phyloP scores from a whole-genome alignment of 495 filamentous ascomycete species.

The Aspergillus indologenus region DNA sequence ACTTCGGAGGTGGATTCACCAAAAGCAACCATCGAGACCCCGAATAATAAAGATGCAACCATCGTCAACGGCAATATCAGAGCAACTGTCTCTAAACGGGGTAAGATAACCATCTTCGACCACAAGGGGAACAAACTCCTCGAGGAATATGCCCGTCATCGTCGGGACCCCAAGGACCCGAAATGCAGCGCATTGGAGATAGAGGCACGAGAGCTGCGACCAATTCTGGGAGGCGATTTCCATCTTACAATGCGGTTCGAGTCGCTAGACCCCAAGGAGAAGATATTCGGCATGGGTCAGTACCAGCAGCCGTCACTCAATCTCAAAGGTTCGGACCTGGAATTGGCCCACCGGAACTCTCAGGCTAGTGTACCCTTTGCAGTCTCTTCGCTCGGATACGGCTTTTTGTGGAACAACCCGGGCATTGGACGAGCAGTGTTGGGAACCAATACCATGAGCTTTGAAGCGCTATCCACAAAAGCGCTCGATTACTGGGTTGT shows the following conservation, averaged over 20 bases:
- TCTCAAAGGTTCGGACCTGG: slow-evolving; percentile 54
- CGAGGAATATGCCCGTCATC: slow-evolving; percentile 56
- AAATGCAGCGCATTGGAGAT: slow-evolving; percentile 54
- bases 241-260: slow-evolving; percentile 54
- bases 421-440: slow-evolving; percentile 53
- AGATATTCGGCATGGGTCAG: slow-evolving; percentile 61
- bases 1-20: slow-evolving; percentile 20
- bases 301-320: slow-evolving; percentile 57
- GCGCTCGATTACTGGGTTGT: slow-evolving; percentile 59
- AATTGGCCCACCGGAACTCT: slow-evolving; percentile 59
- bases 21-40: slow-evolving; percentile 23
- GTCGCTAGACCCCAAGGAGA: slow-evolving; percentile 47
- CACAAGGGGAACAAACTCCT: slow-evolving; percentile 41
- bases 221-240: slow-evolving; percentile 49
- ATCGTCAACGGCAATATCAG: slow-evolving; percentile 52
- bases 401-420: slow-evolving; percentile 59
- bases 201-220: slow-evolving; percentile 54
- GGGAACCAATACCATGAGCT: slow-evolving; percentile 56
- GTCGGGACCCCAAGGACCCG: slow-evolving; percentile 48
- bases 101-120: slow-evolving; percentile 52
- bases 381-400: slow-evolving; percentile 53
- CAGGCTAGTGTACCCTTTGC: slow-evolving; percentile 58
- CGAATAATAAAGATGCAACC: slow-evolving; percentile 30
- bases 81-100: slow-evolving; percentile 42
- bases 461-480: slow-evolving; percentile 52